Conservation (phyloP, 768 basidiomycete species). For the Austroboletus eburneus region DNA sequence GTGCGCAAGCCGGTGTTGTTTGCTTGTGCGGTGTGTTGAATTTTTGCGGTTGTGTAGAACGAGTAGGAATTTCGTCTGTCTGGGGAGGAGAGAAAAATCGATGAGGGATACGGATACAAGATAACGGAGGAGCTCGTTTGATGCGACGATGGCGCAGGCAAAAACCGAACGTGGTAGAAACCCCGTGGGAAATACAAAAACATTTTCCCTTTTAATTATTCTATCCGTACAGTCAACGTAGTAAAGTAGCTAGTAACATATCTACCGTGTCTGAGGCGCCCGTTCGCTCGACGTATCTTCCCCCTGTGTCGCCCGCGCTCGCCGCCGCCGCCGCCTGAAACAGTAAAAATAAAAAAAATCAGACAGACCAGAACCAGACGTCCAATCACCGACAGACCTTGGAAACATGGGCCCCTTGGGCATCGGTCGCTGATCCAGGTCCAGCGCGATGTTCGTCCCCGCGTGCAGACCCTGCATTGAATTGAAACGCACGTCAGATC, state of each 20-base stretch:
- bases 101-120: constrained; percentile 30
- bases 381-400: constrained; percentile 38
- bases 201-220: not conserved
- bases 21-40: constrained; percentile 17
- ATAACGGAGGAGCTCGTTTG: constrained; percentile 31
- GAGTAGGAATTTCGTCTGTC: too few relatives aligned
- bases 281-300: constrained; percentile 4
- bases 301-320: constrained; percentile 16
- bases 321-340: constrained; percentile 28
- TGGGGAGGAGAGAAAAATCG: constrained; percentile 30
- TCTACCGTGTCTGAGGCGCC: not conserved
- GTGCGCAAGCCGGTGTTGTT: too few relatives aligned
- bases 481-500: constrained; percentile 5
- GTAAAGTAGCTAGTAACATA: not conserved
- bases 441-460: constrained; percentile 86
- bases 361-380: not conserved
- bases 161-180: constrained; percentile 32
- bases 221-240: not conserved
- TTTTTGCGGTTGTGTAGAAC: too few relatives aligned
- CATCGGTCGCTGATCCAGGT: constrained; percentile 90
- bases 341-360: too few relatives aligned
- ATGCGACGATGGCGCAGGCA: constrained; percentile 29
- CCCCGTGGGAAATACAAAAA: constrained; percentile 26
- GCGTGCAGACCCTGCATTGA: constrained; percentile 90
- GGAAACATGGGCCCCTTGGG: constrained; percentile 86